phyloP scores from a whole-genome alignment of 495 filamentous ascomycete genomes.

The Chlorociboria aeruginascens region DNA sequence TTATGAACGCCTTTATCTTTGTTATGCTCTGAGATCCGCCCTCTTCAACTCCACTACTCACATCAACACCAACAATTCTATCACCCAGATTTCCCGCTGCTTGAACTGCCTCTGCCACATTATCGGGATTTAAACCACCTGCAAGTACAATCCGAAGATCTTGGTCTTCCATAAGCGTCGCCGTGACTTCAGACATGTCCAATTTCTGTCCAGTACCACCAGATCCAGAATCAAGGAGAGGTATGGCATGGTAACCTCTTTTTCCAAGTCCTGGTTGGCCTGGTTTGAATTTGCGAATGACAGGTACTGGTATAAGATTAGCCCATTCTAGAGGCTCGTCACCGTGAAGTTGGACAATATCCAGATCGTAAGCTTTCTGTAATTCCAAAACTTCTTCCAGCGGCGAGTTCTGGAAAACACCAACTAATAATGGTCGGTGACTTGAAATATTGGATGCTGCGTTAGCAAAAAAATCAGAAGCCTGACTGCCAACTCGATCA shows the following conservation, averaged over 20 bases:
- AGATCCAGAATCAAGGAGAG: conserved; percentile 73
- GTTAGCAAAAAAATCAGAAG: conserved; percentile 34
- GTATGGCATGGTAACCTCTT: conserved; percentile 70
- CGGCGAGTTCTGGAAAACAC: conserved; percentile 88
- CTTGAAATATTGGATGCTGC: conserved; percentile 25
- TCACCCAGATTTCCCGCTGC: conserved; percentile 40
- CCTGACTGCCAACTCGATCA: conserved; percentile 19
- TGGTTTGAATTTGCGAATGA: conserved; percentile 72
- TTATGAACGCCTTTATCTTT: conserved; percentile 74
- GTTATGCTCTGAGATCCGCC: conserved; percentile 69
- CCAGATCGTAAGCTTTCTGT: conserved; percentile 65
- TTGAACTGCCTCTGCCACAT: conserved; percentile 52
- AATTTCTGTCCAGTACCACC: conserved; percentile 73
- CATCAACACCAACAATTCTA: conserved; percentile 73
- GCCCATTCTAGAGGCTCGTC: conserved; percentile 90
- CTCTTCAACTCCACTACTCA: conserved; percentile 85
- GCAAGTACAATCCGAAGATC: conserved; percentile 61
- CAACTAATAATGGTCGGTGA: conserved; percentile 68
- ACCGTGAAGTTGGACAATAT: conserved; percentile 87
- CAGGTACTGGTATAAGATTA: conserved; percentile 71
- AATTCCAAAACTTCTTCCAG: conserved; percentile 66
- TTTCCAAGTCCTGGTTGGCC: conserved; percentile 55
- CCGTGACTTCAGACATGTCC: conserved; percentile 51
- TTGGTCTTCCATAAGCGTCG: conserved; percentile 45
- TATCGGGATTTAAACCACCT: conserved; percentile 67